These are phyloP conservation scores for Silybum marianum DNA, from an alignment of 129 eudicot genomes.

Conservation along the genomic window DNA sequence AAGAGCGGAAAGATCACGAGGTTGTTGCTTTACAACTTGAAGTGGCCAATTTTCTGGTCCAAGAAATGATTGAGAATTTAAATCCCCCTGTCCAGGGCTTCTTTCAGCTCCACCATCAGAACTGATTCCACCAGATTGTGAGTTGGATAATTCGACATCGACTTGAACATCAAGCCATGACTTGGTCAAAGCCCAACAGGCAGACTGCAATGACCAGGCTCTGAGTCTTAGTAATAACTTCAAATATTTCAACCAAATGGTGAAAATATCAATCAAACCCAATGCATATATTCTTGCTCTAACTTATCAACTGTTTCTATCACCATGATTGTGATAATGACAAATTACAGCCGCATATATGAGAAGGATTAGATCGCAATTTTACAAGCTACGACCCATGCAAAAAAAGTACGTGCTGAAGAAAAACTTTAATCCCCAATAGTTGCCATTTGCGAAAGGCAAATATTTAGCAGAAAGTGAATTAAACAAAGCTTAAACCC, in stretches of 20 bases:
- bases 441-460: not conserved
- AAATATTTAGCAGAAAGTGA: no score
- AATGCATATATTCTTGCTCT: not conserved
- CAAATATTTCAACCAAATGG: not conserved
- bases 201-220: constrained; percentile 63
- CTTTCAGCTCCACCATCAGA: constrained; percentile 59
- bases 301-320: not conserved
- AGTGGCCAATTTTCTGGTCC: constrained; percentile 93
- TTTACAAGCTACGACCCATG: not conserved
- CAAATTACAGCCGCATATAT: not conserved
- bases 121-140: constrained; percentile 56
- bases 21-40: constrained; percentile 84
- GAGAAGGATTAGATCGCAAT: not conserved
- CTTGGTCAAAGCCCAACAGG: constrained; percentile 98
- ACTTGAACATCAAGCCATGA: constrained; percentile 95
- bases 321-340: not conserved
- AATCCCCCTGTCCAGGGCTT: constrained; percentile 56
- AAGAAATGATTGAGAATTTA: constrained; percentile 44
- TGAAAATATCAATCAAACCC: not conserved
- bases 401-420: not conserved
- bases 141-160: constrained; percentile 65
- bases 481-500: not conserved
- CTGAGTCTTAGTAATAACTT: not conserved
- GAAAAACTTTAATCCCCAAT: not conserved
- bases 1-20: constrained; percentile 75